Evolutionary conservation across 306 rosid species (phyloP), one percentile per base, ranked within the genome.

Genomic region (Fagus sylvatica): DNA sequence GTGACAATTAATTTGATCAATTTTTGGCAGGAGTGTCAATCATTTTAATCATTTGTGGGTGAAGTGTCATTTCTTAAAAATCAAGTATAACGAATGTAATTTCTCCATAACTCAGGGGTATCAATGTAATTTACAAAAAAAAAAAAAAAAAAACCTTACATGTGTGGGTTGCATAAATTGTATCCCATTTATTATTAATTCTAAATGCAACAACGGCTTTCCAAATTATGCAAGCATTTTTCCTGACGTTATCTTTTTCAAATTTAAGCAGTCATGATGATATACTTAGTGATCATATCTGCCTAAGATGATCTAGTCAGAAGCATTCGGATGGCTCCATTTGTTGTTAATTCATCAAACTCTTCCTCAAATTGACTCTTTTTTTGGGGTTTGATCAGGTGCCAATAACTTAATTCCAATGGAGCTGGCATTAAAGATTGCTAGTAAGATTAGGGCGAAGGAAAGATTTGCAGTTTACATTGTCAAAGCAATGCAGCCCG

Each of bases 401-500:
- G 99, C 99, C 34, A 95, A 93, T 84, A 90, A 95, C 84, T 73
- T 91, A 78, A 86, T 95, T 84, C 99, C 99, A 15, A 88, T 95
- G 80, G 99, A 95, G 83, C 80, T 95, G 89, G 98, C 99, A 32
- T 74, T 95, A 64, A 95, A 93, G 89, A 91, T 95, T 72, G 91
- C 81, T 67, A 93, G 93, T 80, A 95, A 93, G 90, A 93, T 95
- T 36, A 82, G 90, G 82, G 78, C 93, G 73, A 88, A 79, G 22
- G 96, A 95, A 87, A 87, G 99, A 76, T 95, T 95, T 81, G 64
- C 90, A 9, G 98, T 95, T 17, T 95, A 92, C 70, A 42, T 95
- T 78, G 97, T 95, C 75, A 89, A 92, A 79, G 96, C 98, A 39
- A 92, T 95, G 99, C 92, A 91, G 95, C 98, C 99, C 17, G 98